Base-by-base conservation (phyloP, 345 rosid genomes). In the Punica granatum region DNA sequence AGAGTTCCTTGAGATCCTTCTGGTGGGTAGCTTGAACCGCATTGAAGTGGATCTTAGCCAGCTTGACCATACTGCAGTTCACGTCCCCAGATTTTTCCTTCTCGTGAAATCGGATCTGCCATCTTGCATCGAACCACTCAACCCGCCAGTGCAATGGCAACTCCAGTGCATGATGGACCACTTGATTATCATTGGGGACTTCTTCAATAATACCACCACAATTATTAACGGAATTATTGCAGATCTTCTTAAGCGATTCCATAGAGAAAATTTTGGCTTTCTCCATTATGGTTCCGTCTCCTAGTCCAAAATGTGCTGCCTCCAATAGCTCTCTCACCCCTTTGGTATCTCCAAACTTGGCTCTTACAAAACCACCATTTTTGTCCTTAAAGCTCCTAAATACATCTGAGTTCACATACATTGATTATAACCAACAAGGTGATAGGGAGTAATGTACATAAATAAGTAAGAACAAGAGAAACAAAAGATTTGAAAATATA, bases 31-130 rank as follows among this genome's bases (percentile, higher is more conserved):
- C 75, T 70, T 83, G 87, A 68, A 78, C 75, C 13, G 32, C 32
- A 25, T 83, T 86, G 66, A 86, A 86, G 61, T 86, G 73, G 14
- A 79, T 66, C 71, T 78, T 83, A 6, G 90, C 77, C 35, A 83
- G 69, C 23, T 72, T 73, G 28, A 83, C 42, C 21, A 83, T 31
- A 14, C 8, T 31, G 15, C 69, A 25, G 7, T 34, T 67, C 12
- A 61, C 36, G 31, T 69, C 43, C n/a, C 53, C 7, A 8, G 4
- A 18, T n/a, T 18, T 41, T 2, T 23, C 18, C 13, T 72, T 46
- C 62, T 75, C 70, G 2, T 63, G 70, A 7, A 30, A 11, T n/a
- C 66, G 48, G 18, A 83, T 76, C 4, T 75, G 79, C 90, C 88
- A 75, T 44, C 74, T 80, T 30, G 80, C 81, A 19, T 83, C 82